These are phyloP conservation scores for Pseudonitzschia multiseries DNA, from an alignment of 108 stramenopile genomes.

Conservation along the genomic window DNA sequence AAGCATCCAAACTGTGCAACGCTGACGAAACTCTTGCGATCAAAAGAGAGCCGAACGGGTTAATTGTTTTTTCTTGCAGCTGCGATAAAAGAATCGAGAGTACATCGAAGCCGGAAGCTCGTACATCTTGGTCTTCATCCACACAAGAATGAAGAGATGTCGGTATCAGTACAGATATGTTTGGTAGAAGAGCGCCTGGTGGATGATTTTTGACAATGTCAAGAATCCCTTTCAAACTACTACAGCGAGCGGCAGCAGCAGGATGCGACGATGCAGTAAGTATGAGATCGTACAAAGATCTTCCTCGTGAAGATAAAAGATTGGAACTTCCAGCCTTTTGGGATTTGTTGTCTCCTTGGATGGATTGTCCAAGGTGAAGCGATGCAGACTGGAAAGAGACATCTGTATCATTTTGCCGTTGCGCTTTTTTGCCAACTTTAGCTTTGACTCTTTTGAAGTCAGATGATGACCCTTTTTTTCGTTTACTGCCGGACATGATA, in stretches of 20 bases:
- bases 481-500: slow-evolving; percentile 26
- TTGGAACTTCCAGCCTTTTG: slow-evolving; percentile 25
- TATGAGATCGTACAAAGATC: slow-evolving; percentile 51
- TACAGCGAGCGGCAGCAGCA: slow-evolving; percentile 60
- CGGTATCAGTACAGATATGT: slow-evolving; percentile 56
- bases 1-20: slow-evolving; percentile 73
- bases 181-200: slow-evolving; percentile 34
- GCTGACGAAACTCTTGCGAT: slow-evolving; percentile 71
- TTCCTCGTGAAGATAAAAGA: slow-evolving; percentile 68
- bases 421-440: slow-evolving; percentile 80
- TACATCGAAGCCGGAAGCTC: slow-evolving; percentile 47
- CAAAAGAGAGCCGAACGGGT: slow-evolving; percentile 63
- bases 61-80: slow-evolving; percentile 28
- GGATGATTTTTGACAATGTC: slow-evolving; percentile 54
- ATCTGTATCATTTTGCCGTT: slow-evolving; percentile 75
- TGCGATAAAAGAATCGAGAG: slow-evolving; percentile 47
- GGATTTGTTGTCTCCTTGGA: slow-evolving; percentile 27
- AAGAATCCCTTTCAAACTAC: slow-evolving; percentile 63
- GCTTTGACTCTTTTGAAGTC: slow-evolving; percentile 82
- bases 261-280: slow-evolving; percentile 58
- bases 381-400: slow-evolving; percentile 73
- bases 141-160: slow-evolving; percentile 40
- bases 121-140: slow-evolving; percentile 75
- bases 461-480: slow-evolving; percentile 22
- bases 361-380: slow-evolving; percentile 52